Conservation (phyloP, 768 basidiomycete species). For the Suillus subalutaceus region DNA sequence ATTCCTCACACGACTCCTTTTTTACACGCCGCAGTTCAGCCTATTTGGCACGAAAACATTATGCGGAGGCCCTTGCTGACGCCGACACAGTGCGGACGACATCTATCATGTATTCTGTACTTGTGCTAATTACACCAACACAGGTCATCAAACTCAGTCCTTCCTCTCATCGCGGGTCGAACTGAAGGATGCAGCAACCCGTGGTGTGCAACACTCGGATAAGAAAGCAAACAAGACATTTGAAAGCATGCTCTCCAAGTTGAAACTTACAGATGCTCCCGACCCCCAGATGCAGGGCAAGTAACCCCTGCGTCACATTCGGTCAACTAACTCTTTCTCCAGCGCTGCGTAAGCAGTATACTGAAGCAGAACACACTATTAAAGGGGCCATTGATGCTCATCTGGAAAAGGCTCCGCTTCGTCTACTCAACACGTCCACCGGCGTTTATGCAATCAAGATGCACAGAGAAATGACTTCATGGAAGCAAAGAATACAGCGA, state of each 20-base stretch:
- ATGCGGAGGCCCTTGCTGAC: not conserved
- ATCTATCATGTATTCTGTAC: not conserved
- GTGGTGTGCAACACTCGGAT: not conserved
- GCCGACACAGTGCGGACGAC: not conserved
- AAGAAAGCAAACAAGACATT: not conserved
- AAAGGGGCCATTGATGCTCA: not conserved
- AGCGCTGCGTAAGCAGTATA: not conserved
- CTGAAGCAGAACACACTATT: not conserved
- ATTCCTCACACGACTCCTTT: not conserved
- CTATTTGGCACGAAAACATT: not conserved
- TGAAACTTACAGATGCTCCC: not conserved
- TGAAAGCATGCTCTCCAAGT: not conserved
- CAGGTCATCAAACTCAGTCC: not conserved
- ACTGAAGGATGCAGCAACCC: not conserved
- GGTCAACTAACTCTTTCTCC: not conserved
- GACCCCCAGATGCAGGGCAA: not conserved
- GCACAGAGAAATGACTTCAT: not conserved
- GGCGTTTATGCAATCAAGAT: not conserved
- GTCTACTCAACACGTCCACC: not conserved
- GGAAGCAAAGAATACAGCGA: constrained; percentile 1
- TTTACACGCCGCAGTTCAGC: not conserved
- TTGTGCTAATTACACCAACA: not conserved
- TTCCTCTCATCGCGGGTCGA: not conserved
- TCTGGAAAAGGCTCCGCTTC: not conserved
- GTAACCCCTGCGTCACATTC: not conserved